Evolutionary conservation across 2,329 filamentous ascomycete species (phyloP).

Genomic region (Neurospora crassa): DNA sequence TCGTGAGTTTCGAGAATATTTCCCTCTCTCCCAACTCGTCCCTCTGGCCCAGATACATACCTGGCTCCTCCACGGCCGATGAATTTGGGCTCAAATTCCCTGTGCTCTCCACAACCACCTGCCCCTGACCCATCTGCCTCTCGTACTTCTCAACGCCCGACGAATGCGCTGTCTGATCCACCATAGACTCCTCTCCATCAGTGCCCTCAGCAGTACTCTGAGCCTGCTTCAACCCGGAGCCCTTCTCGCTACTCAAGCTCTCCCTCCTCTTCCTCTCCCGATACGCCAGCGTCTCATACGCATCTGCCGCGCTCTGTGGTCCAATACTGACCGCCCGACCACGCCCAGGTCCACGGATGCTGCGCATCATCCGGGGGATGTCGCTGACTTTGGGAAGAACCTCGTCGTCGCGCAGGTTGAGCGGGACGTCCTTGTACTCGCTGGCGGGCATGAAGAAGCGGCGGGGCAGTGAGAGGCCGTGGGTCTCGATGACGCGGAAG

Average conservation of each 20-base stretch:
- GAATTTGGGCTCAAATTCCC: constrained; percentile 18
- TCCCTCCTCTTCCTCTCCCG: constrained; percentile 56
- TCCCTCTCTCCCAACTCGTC: constrained; percentile 58
- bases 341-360: constrained; percentile 67
- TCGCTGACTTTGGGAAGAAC: constrained; percentile 85
- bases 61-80: constrained; percentile 26
- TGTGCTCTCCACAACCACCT: constrained; percentile 30
- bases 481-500: constrained; percentile 75
- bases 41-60: constrained; percentile 30
- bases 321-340: constrained; percentile 81
- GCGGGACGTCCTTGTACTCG: constrained; percentile 78
- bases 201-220: constrained; percentile 15
- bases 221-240: constrained; percentile 30
- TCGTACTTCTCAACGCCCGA: constrained; percentile 52
- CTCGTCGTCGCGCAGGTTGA: constrained; percentile 66
- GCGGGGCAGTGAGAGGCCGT: constrained; percentile 71
- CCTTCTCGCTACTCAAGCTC: constrained; percentile 40
- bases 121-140: constrained; percentile 62
- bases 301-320: constrained; percentile 91
- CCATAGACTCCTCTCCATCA: constrained; percentile 17
- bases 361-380: constrained; percentile 70
- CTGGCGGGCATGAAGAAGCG: constrained; percentile 87
- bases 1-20: constrained; percentile 75
- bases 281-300: constrained; percentile 90
- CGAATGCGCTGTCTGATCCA: constrained; percentile 24